Conservation (phyloP, 2,329 filamentous ascomycete species). For the Graphilbum sp. region DNA sequence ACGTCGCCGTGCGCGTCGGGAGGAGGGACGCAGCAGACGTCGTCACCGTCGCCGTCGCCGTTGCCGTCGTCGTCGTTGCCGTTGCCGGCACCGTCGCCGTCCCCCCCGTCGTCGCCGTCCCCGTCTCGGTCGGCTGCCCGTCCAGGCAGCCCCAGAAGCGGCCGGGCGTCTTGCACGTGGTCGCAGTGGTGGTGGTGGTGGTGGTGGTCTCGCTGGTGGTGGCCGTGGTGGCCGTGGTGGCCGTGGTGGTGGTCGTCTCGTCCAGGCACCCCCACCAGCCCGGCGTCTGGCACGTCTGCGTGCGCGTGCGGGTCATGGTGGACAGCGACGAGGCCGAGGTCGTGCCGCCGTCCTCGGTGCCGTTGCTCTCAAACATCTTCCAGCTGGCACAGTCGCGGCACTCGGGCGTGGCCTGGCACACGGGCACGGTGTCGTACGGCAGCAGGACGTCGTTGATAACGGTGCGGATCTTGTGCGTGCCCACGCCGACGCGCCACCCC, state of each 20-base stretch:
- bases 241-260: slow-evolving; percentile 35
- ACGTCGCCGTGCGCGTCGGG: no score
- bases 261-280: slow-evolving; percentile 77
- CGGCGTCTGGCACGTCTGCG: slow-evolving; percentile 76
- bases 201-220: slow-evolving; percentile 11
- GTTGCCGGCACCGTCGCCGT: slow-evolving; percentile 11
- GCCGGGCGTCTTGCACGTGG: slow-evolving; percentile 11
- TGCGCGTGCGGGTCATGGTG: slow-evolving; percentile 52
- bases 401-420: slow-evolving; percentile 58
- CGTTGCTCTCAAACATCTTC: slow-evolving; percentile 92
- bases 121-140: slow-evolving; percentile 1
- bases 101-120: background rate
- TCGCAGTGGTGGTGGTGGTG: slow-evolving; percentile 6
- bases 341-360: slow-evolving; percentile 58
- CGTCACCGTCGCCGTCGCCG: slow-evolving; percentile 10
- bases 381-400: slow-evolving; percentile 84
- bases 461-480: slow-evolving; percentile 75
- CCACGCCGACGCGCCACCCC: slow-evolving; percentile 81
- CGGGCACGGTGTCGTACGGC: slow-evolving; percentile 65
- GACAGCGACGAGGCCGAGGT: slow-evolving; percentile 33
- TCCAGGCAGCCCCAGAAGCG: slow-evolving; percentile 12
- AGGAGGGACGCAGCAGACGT: slow-evolving; percentile 8
- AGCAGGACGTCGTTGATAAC: slow-evolving; percentile 81
- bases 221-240: slow-evolving; percentile 30
- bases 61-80: slow-evolving; percentile 5